These are phyloP conservation scores for Chlamydomonas sp. DNA, from an alignment of 139 green algal species.

Conservation along the genomic window DNA sequence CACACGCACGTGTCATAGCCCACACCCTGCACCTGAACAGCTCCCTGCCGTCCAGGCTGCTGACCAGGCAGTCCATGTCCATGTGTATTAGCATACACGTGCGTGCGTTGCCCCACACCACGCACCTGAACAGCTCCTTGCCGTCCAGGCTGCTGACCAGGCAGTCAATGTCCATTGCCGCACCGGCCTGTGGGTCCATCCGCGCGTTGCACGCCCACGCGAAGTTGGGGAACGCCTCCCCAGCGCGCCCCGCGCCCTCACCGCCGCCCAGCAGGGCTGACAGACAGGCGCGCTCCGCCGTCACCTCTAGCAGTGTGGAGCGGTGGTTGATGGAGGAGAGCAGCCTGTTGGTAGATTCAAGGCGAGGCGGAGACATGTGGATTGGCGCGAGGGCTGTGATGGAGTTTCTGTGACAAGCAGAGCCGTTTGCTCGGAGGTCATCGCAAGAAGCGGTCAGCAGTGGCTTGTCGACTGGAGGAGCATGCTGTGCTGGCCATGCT, in stretches of 20 bases:
- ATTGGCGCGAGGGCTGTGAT: background rate
- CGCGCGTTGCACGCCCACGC: constrained; percentile 20
- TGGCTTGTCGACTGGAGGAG: no score
- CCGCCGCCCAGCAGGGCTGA: constrained; percentile 20
- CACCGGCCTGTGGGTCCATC: background rate
- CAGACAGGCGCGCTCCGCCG: constrained; percentile 37
- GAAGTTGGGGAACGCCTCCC: constrained; percentile 13
- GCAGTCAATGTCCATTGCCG: constrained; percentile 29
- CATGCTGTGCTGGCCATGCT: no score
- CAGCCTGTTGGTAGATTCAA: constrained; percentile 8
- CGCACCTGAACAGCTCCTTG: constrained; percentile 20
- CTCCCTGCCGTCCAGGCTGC: background rate
- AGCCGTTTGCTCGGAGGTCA: no score
- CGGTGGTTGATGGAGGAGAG: constrained; percentile 15
- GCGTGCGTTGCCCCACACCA: no score
- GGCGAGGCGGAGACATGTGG: background rate
- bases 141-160: constrained; percentile 25
- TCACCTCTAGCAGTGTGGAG: constrained; percentile 26
- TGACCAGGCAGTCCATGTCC: constrained; percentile 33
- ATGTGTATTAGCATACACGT: background rate
- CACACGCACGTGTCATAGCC: no score
- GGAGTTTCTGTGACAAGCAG: no score
- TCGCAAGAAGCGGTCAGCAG: no score
- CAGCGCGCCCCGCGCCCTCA: constrained; percentile 5
- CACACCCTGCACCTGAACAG: background rate